Evolutionary conservation across 140 eudicot species (phyloP).

Genomic region (Stevia rebaudiana): DNA sequence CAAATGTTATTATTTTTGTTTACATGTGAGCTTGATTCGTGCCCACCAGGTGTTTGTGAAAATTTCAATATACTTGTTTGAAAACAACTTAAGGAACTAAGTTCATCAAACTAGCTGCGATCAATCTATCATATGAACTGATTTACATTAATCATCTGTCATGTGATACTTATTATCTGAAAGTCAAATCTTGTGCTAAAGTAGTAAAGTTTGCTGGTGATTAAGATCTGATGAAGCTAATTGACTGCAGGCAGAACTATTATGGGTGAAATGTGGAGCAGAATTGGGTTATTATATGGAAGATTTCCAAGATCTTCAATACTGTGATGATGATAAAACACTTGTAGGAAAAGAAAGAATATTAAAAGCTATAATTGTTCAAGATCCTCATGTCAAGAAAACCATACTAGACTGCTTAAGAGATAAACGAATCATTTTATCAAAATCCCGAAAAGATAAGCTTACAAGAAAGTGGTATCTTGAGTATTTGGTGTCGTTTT

Average conservation of each 20-base stretch:
- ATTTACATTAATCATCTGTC: not conserved
- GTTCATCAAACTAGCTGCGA: not conserved
- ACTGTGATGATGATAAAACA: constrained; percentile 14
- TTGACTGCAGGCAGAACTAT: constrained; percentile 59
- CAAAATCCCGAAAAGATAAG: constrained; percentile 40
- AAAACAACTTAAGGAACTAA: not conserved
- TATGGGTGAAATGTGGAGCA: constrained; percentile 48
- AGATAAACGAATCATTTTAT: constrained; percentile 33
- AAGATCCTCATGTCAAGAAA: constrained; percentile 44
- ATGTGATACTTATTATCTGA: not conserved
- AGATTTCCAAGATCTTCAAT: constrained; percentile 45
- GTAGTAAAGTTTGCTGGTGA: constrained; percentile 20
- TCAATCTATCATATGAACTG: not conserved
- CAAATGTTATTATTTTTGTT: not conserved
- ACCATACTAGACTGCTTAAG: constrained; percentile 54
- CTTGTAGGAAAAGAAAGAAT: constrained; percentile 22
- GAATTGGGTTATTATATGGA: constrained; percentile 49
- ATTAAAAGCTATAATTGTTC: constrained; percentile 30
- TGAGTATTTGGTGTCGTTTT: constrained; percentile 24
- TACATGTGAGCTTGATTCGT: not conserved
- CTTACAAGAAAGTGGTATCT: constrained; percentile 31
- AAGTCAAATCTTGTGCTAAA: constrained; percentile 8
- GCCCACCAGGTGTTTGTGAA: constrained; percentile 10
- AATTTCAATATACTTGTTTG: not conserved
- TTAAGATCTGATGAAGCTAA: constrained; percentile 17